These are phyloP conservation scores for Styphnolobium japonicum DNA, from an alignment of 306 rosid species.

Conservation along the genomic window DNA sequence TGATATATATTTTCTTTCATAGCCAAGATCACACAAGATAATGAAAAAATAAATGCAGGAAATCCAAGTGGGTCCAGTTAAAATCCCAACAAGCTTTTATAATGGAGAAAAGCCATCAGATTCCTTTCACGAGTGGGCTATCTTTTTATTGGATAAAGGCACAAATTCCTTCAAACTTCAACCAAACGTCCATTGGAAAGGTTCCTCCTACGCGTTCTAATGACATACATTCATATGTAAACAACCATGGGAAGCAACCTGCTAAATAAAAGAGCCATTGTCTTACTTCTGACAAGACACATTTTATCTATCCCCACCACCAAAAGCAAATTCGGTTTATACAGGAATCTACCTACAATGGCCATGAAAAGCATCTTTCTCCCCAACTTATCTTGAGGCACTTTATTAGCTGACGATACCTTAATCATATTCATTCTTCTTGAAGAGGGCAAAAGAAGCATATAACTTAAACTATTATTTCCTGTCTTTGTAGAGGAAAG, in stretches of 20 bases:
- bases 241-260: not conserved
- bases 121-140: conserved; percentile 47
- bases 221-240: not conserved
- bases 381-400: conserved; percentile 1
- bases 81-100: conserved; percentile 34
- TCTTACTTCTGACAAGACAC: conserved; percentile 8
- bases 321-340: conserved; percentile 18
- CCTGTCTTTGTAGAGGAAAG: conserved; percentile 13
- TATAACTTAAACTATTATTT: conserved; percentile 26
- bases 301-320: not conserved
- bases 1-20: not conserved
- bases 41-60: not conserved
- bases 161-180: conserved; percentile 31
- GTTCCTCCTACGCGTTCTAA: conserved; percentile 22
- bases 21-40: not conserved
- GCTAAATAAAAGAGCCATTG: not conserved
- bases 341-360: conserved; percentile 34
- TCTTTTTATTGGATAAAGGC: conserved; percentile 42
- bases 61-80: conserved; percentile 30
- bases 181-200: conserved; percentile 9
- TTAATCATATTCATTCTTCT: conserved; percentile 27
- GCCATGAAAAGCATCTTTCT: conserved; percentile 45
- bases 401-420: not conserved
- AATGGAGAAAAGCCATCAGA: conserved; percentile 15
- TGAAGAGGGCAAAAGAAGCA: conserved; percentile 13